These are phyloP conservation scores for Lodderomyces pseudojiufengensis DNA, from an alignment of 1,139 yeast genomes.

Conservation along the genomic window DNA sequence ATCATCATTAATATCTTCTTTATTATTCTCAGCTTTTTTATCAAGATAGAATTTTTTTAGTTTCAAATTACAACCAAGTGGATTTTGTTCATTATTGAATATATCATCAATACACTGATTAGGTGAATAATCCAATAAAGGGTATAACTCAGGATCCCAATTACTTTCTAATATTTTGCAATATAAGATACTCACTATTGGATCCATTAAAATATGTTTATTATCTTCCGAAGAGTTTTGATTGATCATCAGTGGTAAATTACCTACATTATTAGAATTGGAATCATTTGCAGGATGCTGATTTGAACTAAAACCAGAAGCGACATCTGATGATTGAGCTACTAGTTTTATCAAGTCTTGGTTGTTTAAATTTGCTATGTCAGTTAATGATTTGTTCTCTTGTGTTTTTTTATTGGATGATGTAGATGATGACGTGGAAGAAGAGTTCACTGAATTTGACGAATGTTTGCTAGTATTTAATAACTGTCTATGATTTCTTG, in stretches of 20 bases:
- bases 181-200: slow-evolving; percentile 51
- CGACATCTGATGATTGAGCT: slow-evolving; percentile 3
- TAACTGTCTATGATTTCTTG: background rate
- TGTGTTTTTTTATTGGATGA: slow-evolving; percentile 3
- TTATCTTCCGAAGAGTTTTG: slow-evolving; percentile 2
- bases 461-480: too few species aligned
- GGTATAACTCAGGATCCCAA: slow-evolving; percentile 70
- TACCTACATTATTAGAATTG: background rate
- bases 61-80: slow-evolving; percentile 60
- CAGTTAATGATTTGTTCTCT: slow-evolving; percentile 1
- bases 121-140: slow-evolving; percentile 63
- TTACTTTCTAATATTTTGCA: slow-evolving; percentile 64
- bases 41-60: slow-evolving; percentile 16
- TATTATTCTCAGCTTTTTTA: slow-evolving; percentile 10
- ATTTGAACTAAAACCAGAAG: background rate
- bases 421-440: slow-evolving; percentile 1
- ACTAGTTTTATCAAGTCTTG: slow-evolving; percentile 4
- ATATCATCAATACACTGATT: slow-evolving; percentile 73
- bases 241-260: background rate
- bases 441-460: too few species aligned
- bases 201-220: slow-evolving; percentile 37
- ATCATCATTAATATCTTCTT: slow-evolving; percentile 35
- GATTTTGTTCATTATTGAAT: slow-evolving; percentile 48
- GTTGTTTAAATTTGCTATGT: slow-evolving; percentile 3
- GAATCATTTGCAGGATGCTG: background rate